These are phyloP conservation scores for Alternaria tenuissima DNA, from an alignment of 2,329 filamentous ascomycete genomes.

Conservation along the genomic window DNA sequence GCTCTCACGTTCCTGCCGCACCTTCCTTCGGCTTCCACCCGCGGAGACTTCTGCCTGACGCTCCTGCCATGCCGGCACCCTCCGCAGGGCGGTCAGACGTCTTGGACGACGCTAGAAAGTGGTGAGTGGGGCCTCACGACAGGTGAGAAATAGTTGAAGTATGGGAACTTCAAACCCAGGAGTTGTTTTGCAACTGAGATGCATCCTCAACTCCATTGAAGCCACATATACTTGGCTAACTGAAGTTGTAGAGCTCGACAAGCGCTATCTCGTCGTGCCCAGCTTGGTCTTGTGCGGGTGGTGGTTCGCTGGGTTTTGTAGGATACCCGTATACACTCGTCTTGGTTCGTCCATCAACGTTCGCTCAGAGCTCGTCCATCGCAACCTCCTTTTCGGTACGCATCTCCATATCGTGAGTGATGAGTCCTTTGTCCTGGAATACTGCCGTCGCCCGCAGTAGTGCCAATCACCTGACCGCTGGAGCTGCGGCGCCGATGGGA, in stretches of 20 bases:
- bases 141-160: slow-evolving; percentile 16
- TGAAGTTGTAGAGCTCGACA: slow-evolving; percentile 31
- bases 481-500: background rate
- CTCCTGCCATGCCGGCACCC: background rate
- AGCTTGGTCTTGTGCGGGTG: slow-evolving; percentile 5
- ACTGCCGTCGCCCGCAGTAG: slow-evolving; percentile 20
- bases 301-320: slow-evolving; percentile 9
- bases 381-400: background rate
- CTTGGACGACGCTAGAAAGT: slow-evolving; percentile 13
- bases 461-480: slow-evolving; percentile 16
- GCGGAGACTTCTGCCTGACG: background rate
- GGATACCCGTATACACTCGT: slow-evolving; percentile 2
- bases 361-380: slow-evolving; percentile 9
- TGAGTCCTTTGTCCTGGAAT: slow-evolving; percentile 17
- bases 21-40: background rate
- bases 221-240: background rate
- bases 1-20: background rate
- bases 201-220: slow-evolving; percentile 23
- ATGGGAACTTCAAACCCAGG: slow-evolving; percentile 23
- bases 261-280: slow-evolving; percentile 26
- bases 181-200: slow-evolving; percentile 25
- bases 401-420: slow-evolving; percentile 15
- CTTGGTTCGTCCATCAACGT: slow-evolving; percentile 4
- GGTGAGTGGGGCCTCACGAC: slow-evolving; percentile 17
- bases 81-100: slow-evolving; percentile 19